Percentiles rank a stretch among this genome's conserved stretches.
phyloP scores from a whole-genome alignment of 2,329 filamentous ascomycete genomes.

The Aspergillus persii region DNA sequence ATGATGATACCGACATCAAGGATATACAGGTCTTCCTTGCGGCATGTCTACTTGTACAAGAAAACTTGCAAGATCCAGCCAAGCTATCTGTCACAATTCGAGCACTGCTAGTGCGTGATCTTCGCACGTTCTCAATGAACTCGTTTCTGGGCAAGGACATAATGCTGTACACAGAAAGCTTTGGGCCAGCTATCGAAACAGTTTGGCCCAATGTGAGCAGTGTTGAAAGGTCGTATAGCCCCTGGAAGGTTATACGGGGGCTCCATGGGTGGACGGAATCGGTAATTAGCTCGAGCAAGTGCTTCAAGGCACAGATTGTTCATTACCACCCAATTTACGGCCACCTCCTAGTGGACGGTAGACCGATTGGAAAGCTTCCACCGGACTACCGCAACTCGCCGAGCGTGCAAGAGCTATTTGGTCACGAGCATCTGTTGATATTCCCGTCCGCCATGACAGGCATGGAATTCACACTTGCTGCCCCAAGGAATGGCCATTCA shows the following conservation, averaged over 20 bases:
- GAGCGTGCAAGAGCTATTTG: slow-evolving; percentile 26
- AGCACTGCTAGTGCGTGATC: slow-evolving; percentile 45
- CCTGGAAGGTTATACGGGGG: slow-evolving; percentile 18
- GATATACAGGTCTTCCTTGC: background rate
- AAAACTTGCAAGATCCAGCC: background rate
- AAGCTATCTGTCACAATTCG: background rate
- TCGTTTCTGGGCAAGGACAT: slow-evolving; percentile 37
- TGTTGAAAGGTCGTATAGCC: slow-evolving; percentile 13
- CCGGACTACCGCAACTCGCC: slow-evolving; percentile 45
- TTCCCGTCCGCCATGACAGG: background rate
- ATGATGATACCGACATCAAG: background rate
- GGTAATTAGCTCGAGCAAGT: slow-evolving; percentile 24
- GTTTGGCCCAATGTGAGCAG: slow-evolving; percentile 44
- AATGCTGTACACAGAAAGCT: slow-evolving; percentile 14
- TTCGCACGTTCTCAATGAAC: slow-evolving; percentile 41
- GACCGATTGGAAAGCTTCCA: slow-evolving; percentile 54
- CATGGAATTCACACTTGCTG: background rate
- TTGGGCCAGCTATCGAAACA: slow-evolving; percentile 36
- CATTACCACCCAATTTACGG: slow-evolving; percentile 49
- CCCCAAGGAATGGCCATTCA: background rate
- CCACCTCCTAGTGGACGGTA: slow-evolving; percentile 48
- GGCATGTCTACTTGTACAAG: background rate
- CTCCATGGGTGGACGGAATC: slow-evolving; percentile 30
- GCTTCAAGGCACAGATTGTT: slow-evolving; percentile 33
- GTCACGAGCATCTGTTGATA: background rate